phyloP scores from a whole-genome alignment of 2,329 filamentous ascomycete species.

The Diaporthe sp. region DNA sequence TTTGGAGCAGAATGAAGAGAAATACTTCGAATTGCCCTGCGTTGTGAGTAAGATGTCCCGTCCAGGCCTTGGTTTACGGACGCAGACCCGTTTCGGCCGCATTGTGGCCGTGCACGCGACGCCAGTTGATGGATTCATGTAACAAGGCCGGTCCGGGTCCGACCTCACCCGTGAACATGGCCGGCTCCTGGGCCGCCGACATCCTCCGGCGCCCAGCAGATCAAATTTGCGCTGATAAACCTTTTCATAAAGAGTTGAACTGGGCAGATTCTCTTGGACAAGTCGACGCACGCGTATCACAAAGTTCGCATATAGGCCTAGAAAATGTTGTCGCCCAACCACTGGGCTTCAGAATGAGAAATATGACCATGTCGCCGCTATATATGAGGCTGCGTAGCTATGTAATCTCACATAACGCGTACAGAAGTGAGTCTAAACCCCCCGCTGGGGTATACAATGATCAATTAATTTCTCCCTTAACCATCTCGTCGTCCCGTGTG shows the following conservation, averaged over 20 bases:
- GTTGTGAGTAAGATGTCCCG: background rate
- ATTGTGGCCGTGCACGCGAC: conserved; percentile 1
- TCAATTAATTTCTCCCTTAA: background rate
- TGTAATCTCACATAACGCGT: background rate
- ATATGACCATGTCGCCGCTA: background rate
- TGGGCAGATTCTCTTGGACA: background rate
- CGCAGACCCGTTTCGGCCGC: conserved; percentile 16
- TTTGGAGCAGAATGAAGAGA: background rate
- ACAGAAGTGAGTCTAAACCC: background rate
- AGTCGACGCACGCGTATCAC: background rate
- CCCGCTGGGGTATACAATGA: background rate
- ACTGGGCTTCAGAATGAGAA: background rate
- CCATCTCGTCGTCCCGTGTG: conserved; percentile 59
- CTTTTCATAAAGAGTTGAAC: background rate
- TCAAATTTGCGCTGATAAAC: background rate
- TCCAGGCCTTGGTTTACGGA: background rate
- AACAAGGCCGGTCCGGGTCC: background rate
- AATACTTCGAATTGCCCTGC: background rate
- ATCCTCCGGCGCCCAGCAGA: too few species aligned
- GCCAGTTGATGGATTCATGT: conserved; percentile 5
- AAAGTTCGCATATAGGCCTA: background rate
- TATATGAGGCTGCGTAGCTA: background rate
- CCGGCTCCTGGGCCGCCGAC: background rate
- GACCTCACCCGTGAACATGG: background rate
- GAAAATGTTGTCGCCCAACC: background rate